Base-by-base conservation (phyloP, 177 flowering plant genomes). In the Vitis hybrid region DNA sequence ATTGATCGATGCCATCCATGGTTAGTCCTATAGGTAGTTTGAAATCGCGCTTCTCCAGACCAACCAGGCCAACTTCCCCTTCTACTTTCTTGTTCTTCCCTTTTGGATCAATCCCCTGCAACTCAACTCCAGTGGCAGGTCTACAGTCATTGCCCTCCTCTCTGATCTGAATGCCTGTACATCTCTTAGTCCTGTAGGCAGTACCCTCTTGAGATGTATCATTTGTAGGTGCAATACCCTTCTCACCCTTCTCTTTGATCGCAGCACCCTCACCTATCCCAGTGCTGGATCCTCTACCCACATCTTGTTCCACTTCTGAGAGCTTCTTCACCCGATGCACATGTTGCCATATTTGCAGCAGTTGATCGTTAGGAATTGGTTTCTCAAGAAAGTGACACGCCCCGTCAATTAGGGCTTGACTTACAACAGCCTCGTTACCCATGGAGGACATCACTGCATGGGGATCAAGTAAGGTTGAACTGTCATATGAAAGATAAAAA, bases 291-390 rank as follows among this genome's bases (percentile, higher is more conserved):
- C 3, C 23, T 56, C 11, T 32, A 32, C 19, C 14, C 1, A 40
- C 18, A 18, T 30, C 32, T 57, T 56, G 50, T 52, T 40, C n/a
- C 12, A 1, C 21, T 55, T 55, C 8, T 56, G 69, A 13, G 10
- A 30, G 10, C 15, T 4, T 70, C 8, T 5, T 18, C 55, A 48
- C 64, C 30, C 52, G 56, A 17, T 45, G 64, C 10, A 40, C 74
- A 54, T 71, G 72, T 64, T 80, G 80, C 83, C 80, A 80, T 10
- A 77, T 14, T n/a, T 52, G n/a, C 32, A 54, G 64, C 23, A 71
- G 32, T 21, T 72, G 65, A 4, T 60, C 64, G 14, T 11, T n/a
- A 14, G 55, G 32, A 10, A 80, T 62, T 0, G 83, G 83, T 52
- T 77, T 80, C 60, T 67, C 45, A 8, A 72, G 74, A 61, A 23